Evolutionary conservation across 148 eudicot species (phyloP), one percentile per base, ranked within the genome.

Genomic region (Suaeda aralocaspica): DNA sequence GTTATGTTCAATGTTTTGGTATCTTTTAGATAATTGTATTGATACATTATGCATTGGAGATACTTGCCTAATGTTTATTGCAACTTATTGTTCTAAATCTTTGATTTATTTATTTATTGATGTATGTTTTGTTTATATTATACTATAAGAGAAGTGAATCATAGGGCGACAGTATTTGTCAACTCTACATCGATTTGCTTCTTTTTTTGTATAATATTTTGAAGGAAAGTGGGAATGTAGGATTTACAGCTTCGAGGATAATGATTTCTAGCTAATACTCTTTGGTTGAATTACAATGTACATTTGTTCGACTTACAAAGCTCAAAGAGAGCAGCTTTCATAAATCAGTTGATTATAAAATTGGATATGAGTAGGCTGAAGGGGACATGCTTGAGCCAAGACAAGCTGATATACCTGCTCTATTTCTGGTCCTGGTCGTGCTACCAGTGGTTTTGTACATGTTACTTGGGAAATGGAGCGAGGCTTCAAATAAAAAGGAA

Each of bases 351-450:
- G 73, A 44, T 22, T 24, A 28, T 73, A 66, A 52, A 69, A 46
- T 79, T 86, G 90, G 98, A 72, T 84, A 90, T 92, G 98, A 90
- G 84, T 90, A 42, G 81, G 85, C 78, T 80, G 84, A 86, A 78
- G 83, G 75, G 92, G 92, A 85, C 86, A 92, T 92, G 98, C 96
- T 92, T 70, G 82, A 86, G 87, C 94, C 94, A 85, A 90, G 92
- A 84, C 89, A 85, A 87, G 78, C 89, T 79, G 90, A 90, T 87
- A 68, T 90, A 77, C 89, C 90, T 39, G 85, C 78, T 76, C 76
- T 90, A 60, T 85, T 90, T 82, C 75, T 92, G 81, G 83, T 92
- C 82, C 82, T 92, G 31, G 82, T 92, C 68, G 96, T 90, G 85
- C 74, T 92, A 62, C 98, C 98, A 34, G 77, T 92, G 53, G 83